A percentile compares a stretch with the other conserved stretches of the same genome.
These are phyloP conservation scores for Penicillium mononematosum DNA, from an alignment of 495 filamentous ascomycete species.

Conservation along the genomic window DNA sequence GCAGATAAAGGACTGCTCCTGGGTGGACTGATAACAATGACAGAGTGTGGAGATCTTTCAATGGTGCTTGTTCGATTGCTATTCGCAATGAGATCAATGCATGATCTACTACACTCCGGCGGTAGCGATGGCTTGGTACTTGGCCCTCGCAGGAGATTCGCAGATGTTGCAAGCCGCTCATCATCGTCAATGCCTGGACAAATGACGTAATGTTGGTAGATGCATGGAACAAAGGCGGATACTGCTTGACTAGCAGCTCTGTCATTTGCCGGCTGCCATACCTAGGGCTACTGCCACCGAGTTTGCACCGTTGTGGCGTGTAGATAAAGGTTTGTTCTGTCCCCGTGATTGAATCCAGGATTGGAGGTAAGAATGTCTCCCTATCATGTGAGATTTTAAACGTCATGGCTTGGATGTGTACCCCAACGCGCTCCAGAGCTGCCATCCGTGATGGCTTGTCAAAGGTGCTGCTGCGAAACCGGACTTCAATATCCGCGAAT, in stretches of 20 bases:
- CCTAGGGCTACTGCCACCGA: constrained; percentile 54
- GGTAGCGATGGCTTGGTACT: constrained; percentile 61
- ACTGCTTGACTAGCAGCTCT: constrained; percentile 74
- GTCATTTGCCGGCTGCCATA: constrained; percentile 64
- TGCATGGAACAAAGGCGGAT: constrained; percentile 77
- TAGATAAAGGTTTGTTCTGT: constrained; percentile 72
- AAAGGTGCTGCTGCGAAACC: constrained; percentile 68
- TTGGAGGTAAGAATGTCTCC: constrained; percentile 72
- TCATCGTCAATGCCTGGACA: constrained; percentile 61
- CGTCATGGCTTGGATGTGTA: constrained; percentile 65
- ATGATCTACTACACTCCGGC: constrained; percentile 75
- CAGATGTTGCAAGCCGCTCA: constrained; percentile 65
- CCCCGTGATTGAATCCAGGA: constrained; percentile 69
- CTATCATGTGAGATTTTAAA: constrained; percentile 68
- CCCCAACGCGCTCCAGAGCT: constrained; percentile 68
- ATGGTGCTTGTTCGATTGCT: constrained; percentile 64
- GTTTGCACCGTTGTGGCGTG: constrained; percentile 53
- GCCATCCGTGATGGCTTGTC: constrained; percentile 64
- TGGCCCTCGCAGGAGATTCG: constrained; percentile 71
- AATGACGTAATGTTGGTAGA: constrained; percentile 81
- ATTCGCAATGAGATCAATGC: constrained; percentile 78
- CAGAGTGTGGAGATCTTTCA: constrained; percentile 59
- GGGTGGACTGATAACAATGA: constrained; percentile 68
- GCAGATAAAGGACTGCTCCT: constrained; percentile 67
- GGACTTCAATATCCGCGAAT: constrained; percentile 46